Evolutionary conservation across 257 asterid species (phyloP).

Genomic region (Jacaranda mimosifolia): DNA sequence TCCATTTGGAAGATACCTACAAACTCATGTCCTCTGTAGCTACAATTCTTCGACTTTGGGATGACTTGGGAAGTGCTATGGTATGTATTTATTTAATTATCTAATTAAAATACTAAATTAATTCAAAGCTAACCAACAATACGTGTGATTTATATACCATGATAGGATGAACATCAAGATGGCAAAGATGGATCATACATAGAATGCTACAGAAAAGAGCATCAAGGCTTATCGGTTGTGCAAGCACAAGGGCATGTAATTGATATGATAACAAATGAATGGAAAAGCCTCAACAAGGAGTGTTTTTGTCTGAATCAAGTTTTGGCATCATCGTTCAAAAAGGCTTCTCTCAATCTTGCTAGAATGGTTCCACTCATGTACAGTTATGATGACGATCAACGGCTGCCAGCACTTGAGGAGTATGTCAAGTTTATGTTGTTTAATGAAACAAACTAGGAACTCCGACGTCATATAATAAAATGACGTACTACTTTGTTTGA

Average conservation of each 20-base stretch:
- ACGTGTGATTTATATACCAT: background rate
- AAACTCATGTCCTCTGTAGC: slow-evolving; percentile 35
- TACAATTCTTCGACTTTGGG: slow-evolving; percentile 45
- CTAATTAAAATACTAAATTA: background rate
- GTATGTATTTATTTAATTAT: background rate
- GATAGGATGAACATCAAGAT: slow-evolving; percentile 38
- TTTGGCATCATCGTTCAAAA: slow-evolving; percentile 21
- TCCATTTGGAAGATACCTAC: slow-evolving; percentile 29
- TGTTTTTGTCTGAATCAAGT: slow-evolving; percentile 8
- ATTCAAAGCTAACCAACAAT: background rate
- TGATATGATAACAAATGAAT: slow-evolving; percentile 16
- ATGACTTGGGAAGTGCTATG: slow-evolving; percentile 46
- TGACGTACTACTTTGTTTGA: too few species aligned
- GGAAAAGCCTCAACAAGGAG: slow-evolving; percentile 38
- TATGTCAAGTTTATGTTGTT: slow-evolving; percentile 28
- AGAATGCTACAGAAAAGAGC: slow-evolving; percentile 30
- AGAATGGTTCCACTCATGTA: slow-evolving; percentile 45
- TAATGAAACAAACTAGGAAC: background rate
- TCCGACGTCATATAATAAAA: too few species aligned
- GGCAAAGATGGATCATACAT: slow-evolving; percentile 41
- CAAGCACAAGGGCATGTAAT: slow-evolving; percentile 16
- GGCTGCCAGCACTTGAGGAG: slow-evolving; percentile 29
- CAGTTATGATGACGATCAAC: slow-evolving; percentile 35
- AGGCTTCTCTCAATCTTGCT: slow-evolving; percentile 38
- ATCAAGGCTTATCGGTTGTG: background rate